Base-by-base conservation (phyloP, 805 yeast genomes). In the Maudiozyma bulderi region DNA sequence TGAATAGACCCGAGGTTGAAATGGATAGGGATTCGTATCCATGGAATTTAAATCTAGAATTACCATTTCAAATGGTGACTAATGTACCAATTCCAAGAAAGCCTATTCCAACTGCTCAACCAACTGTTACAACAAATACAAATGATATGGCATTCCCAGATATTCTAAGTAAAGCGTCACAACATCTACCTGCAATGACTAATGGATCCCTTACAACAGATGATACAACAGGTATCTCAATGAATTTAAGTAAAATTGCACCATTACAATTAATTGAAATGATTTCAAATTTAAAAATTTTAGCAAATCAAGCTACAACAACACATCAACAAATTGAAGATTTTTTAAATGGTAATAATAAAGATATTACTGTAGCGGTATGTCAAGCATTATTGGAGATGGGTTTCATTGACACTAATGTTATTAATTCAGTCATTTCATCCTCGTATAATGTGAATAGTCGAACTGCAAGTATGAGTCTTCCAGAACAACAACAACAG, bases 351-450 rank as follows among this genome's bases (percentile, higher is more conserved):
- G 70, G 48, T 67, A 76, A 56, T 67, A 79, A 54, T 81, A 81
- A 14, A 66, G 66, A 79, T 44, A 67, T 84, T 40, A 83, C 89
- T 3, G 68, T 79, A 2, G 75, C 86, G 1, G 81, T 86, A 1
- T 80, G 90, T 0, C 93, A 85, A 61, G 85, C 89, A 2, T 69
- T 85, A 52, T 66, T 85, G 15, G 71, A 84, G 44, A 84, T 85
- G 90, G 95, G 93, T 0, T 73, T 85, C 41, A 78, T 85, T 26
- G 86, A 84, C 60, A 72, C 74, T 38, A 80, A 78, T 43, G 84
- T 82, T n/a, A 78, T 84, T n/a, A 73, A 73, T 35, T 11, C 77
- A 80, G 52, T 78, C 31, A 11, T 40, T 9, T 7, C 26, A n/a
- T 8, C 30, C 8, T 8, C 6, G 4, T 10, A 26, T 39, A 13